A percentile compares a stretch with the other conserved stretches of the same genome.
phyloP scores from a whole-genome alignment of 1,284 basidiomycete genomes.

The Wolfiporia cocos region DNA sequence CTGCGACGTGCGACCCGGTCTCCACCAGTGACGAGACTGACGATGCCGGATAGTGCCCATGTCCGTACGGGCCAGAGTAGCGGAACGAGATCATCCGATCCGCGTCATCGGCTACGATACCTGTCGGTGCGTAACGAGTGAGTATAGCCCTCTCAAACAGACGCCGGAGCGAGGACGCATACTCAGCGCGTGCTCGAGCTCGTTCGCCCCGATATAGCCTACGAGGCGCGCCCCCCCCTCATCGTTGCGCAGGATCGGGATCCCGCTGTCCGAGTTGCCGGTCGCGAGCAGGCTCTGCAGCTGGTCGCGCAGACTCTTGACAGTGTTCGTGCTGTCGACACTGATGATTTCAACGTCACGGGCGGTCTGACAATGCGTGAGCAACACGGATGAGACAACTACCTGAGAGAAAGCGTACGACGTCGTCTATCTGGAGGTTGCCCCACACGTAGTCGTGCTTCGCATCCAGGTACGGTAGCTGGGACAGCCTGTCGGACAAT shows the following conservation, averaged over 20 bases:
- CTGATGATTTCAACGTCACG: constrained; percentile 62
- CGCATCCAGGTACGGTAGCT: constrained; percentile 87
- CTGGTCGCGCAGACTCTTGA: constrained; percentile 62
- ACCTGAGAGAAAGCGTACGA: too few species aligned
- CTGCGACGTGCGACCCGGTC: constrained; percentile 19
- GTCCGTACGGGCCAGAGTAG: constrained; percentile 34
- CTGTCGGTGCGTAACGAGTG: constrained; percentile 29
- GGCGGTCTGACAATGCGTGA: too few species aligned
- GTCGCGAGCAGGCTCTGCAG: constrained; percentile 51
- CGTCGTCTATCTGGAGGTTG: constrained; percentile 64
- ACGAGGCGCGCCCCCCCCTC: constrained; percentile 59
- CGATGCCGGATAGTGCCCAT: constrained; percentile 38
- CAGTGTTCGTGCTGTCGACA: constrained; percentile 66
- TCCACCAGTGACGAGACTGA: constrained; percentile 58
- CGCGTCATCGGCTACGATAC: constrained; percentile 70
- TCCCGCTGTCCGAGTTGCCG: constrained; percentile 80
- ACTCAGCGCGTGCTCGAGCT: constrained; percentile 94
- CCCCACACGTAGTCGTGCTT: constrained; percentile 91
- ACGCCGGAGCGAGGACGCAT: constrained; percentile 21
- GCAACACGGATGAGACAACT: too few species aligned
- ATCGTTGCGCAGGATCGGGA: constrained; percentile 70
- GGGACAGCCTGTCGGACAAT: constrained; percentile 39
- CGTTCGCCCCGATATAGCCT: constrained; percentile 91
- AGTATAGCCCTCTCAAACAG: constrained; percentile 3
- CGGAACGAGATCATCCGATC: constrained; percentile 65